phyloP scores from a whole-genome alignment of 176 grass and related monocot genomes.

The Oryza nivara region DNA sequence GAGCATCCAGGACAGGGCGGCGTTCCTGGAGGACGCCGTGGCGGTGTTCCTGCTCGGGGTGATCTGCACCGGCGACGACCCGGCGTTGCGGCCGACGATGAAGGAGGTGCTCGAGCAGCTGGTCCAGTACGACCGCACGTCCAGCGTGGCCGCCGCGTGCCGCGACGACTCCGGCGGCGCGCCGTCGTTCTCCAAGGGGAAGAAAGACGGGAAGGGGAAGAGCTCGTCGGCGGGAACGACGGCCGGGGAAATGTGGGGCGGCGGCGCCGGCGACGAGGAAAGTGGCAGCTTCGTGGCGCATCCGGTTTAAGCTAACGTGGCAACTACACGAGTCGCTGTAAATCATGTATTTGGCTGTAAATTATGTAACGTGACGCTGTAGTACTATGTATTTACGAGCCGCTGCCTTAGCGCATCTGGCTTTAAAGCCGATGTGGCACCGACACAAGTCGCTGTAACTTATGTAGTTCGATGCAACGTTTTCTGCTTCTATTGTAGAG shows the following conservation, averaged over 20 bases:
- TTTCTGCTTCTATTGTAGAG: too few species aligned
- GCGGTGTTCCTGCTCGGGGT: conserved; percentile 55
- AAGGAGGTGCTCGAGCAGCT: conserved; percentile 53
- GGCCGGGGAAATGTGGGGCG: not conserved
- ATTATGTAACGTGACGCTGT: too few species aligned
- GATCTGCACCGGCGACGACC: conserved; percentile 50
- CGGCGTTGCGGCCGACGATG: conserved; percentile 57
- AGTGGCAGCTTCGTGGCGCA: too few species aligned
- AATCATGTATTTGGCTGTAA: too few species aligned
- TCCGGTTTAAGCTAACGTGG: too few species aligned
- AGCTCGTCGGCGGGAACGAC: not conserved
- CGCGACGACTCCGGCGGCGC: not conserved
- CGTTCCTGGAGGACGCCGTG: conserved; percentile 43
- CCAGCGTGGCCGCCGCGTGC: conserved; percentile 28
- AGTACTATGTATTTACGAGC: too few species aligned
- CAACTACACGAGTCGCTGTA: too few species aligned
- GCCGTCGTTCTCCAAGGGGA: not conserved
- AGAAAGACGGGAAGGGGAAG: not conserved
- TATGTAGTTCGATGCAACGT: too few species aligned
- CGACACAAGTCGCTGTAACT: too few species aligned
- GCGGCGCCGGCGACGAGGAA: not conserved
- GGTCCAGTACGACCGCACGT: conserved; percentile 38
- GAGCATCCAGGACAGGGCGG: conserved; percentile 23
- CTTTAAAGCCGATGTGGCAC: too few species aligned
- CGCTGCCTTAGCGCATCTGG: too few species aligned